phyloP scores from a whole-genome alignment of 2,329 filamentous ascomycete species.

The Blastomyces silverae region DNA sequence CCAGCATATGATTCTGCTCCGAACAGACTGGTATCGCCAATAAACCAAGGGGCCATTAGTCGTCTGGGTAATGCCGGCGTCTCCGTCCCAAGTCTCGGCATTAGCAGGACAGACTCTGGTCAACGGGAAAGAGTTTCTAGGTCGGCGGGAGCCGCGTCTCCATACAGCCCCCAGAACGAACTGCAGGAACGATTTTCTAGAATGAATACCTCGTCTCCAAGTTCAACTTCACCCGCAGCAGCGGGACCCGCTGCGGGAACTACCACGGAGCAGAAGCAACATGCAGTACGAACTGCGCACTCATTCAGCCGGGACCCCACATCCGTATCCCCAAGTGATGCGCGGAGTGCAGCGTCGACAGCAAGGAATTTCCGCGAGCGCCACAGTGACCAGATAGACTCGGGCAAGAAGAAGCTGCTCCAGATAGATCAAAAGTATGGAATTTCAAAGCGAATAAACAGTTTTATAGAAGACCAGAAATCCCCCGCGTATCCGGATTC shows the following conservation, averaged over 20 bases:
- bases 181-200: constrained; percentile 62
- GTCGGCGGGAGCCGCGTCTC: constrained; percentile 23
- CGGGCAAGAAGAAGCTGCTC: constrained; percentile 53
- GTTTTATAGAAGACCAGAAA: constrained; percentile 40
- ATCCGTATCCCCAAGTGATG: constrained; percentile 55
- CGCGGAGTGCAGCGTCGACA: constrained; percentile 53
- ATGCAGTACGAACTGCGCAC: constrained; percentile 55
- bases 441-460: constrained; percentile 45
- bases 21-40: constrained; percentile 23
- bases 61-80: constrained; percentile 68
- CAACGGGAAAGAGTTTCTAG: constrained; percentile 28
- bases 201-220: constrained; percentile 40
- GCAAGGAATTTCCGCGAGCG: constrained; percentile 59
- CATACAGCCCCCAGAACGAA: constrained; percentile 51
- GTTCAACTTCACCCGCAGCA: constrained; percentile 24
- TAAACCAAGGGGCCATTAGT: constrained; percentile 56
- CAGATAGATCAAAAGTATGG: constrained; percentile 57
- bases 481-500: constrained; percentile 26
- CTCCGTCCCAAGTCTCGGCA: constrained; percentile 70
- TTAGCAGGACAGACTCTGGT: constrained; percentile 44
- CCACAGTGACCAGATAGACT: constrained; percentile 60
- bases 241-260: constrained; percentile 33
- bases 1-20: constrained; percentile 43
- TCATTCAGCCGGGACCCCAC: constrained; percentile 56
- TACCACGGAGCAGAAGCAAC: constrained; percentile 51